Percentiles rank a stretch among this genome's conserved stretches.
These are phyloP conservation scores for Stemphylium beticola DNA, from an alignment of 2,329 filamentous ascomycete species.

Conservation along the genomic window DNA sequence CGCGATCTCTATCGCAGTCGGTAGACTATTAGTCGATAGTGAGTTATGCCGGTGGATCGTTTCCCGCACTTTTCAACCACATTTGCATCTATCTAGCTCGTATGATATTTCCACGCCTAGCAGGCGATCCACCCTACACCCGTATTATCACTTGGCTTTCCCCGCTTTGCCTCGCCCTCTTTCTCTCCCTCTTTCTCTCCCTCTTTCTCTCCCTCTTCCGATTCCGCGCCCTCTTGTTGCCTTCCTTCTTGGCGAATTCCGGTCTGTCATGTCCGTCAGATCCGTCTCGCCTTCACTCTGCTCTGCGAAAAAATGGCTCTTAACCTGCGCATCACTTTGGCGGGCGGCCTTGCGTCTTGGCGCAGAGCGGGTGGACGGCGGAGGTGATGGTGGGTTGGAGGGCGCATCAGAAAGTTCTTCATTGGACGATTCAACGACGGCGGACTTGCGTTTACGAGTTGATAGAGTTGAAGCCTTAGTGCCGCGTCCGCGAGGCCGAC, in stretches of 20 bases:
- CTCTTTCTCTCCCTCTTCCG: conserved; percentile 16
- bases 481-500: conserved; percentile 4
- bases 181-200: conserved; percentile 14
- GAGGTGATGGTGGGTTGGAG: conserved; percentile 12
- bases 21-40: neutral
- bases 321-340: conserved; percentile 39
- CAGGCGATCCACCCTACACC: neutral
- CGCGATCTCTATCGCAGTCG: neutral
- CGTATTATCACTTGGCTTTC: conserved; percentile 5
- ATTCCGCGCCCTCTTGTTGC: conserved; percentile 3
- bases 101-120: neutral
- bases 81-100: neutral
- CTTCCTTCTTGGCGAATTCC: conserved; percentile 27
- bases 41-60: neutral
- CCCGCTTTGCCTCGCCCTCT: conserved; percentile 14
- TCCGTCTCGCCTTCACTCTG: conserved; percentile 44
- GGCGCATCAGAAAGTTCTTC: conserved; percentile 15
- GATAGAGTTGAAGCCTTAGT: conserved; percentile 13
- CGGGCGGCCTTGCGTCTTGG: conserved; percentile 36
- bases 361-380: conserved; percentile 17
- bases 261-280: conserved; percentile 33
- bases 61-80: neutral
- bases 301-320: conserved; percentile 44
- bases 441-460: conserved; percentile 14
- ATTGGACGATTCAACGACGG: conserved; percentile 15